A percentile compares a stretch with the other conserved stretches of the same genome.
Conservation (phyloP, 495 filamentous ascomycete genomes). For the Podospora didyma region DNA sequence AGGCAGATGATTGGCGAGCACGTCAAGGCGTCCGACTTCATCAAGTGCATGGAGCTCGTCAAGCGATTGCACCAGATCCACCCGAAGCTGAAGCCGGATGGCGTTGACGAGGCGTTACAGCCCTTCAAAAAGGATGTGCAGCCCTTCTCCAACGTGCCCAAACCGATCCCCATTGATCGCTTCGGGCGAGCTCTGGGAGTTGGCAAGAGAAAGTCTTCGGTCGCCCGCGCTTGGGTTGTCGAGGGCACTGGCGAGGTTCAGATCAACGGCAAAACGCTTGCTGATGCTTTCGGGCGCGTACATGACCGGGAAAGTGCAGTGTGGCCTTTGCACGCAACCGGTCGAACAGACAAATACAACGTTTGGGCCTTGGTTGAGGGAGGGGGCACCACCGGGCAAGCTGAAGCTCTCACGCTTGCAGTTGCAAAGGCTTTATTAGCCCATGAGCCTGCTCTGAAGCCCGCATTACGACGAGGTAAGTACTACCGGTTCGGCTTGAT, state of each 20-base stretch:
- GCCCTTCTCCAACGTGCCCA: conserved; percentile 56
- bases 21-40: conserved; percentile 75
- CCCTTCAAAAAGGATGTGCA: conserved; percentile 73
- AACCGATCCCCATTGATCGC: conserved; percentile 59
- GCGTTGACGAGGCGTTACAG: conserved; percentile 59
- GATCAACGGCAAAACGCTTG: conserved; percentile 81
- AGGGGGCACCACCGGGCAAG: conserved; percentile 91
- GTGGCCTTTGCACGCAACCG: conserved; percentile 80
- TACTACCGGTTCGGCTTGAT: conserved; percentile 13
- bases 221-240: conserved; percentile 78
- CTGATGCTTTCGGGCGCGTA: conserved; percentile 74
- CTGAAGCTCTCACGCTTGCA: conserved; percentile 91
- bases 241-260: conserved; percentile 87
- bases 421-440: conserved; percentile 81
- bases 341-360: conserved; percentile 94
- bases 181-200: conserved; percentile 71
- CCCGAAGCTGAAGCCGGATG: conserved; percentile 66
- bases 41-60: conserved; percentile 66
- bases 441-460: conserved; percentile 88
- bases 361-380: conserved; percentile 81
- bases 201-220: conserved; percentile 80
- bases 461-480: conserved; percentile 83
- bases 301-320: conserved; percentile 94
- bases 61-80: conserved; percentile 83
- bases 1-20: conserved; percentile 68